These are phyloP conservation scores for Chrysopogon serrulatus DNA, from an alignment of 176 grass and related monocot species.

Conservation along the genomic window DNA sequence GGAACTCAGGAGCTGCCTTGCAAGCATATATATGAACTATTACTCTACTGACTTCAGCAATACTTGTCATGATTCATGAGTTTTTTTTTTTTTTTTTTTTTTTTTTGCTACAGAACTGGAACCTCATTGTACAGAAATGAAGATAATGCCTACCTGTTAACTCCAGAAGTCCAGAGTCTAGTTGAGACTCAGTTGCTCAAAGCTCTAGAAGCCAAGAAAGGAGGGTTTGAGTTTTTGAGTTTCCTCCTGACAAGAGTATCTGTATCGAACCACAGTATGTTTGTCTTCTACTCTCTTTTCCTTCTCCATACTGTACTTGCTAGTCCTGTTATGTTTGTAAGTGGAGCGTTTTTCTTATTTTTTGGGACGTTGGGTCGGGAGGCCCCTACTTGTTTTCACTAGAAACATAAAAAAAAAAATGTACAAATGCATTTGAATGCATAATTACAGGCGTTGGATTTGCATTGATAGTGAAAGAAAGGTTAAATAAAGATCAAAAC, in stretches of 20 bases:
- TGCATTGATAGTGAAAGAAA: not conserved
- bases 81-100: constrained; percentile 23
- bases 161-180: constrained; percentile 14
- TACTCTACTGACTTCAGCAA: not conserved
- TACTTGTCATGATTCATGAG: not conserved
- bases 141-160: constrained; percentile 18
- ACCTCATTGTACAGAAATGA: constrained; percentile 4
- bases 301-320: constrained; percentile 19
- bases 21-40: constrained; percentile 11
- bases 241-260: not conserved
- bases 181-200: constrained; percentile 9
- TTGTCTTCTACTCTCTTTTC: constrained; percentile 6
- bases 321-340: constrained; percentile 8
- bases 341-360: not conserved
- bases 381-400: not conserved
- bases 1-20: not conserved
- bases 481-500: not conserved
- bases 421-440: not conserved
- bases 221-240: constrained; percentile 9
- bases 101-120: constrained; percentile 22
- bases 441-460: not conserved
- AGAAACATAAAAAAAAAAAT: not conserved
- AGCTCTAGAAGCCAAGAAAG: constrained; percentile 23
- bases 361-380: not conserved
- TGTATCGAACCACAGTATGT: constrained; percentile 21